A percentile compares a stretch with the other conserved stretches of the same genome.
Conservation (phyloP, 345 rosid genomes). For the Eucalyptus sp. region DNA sequence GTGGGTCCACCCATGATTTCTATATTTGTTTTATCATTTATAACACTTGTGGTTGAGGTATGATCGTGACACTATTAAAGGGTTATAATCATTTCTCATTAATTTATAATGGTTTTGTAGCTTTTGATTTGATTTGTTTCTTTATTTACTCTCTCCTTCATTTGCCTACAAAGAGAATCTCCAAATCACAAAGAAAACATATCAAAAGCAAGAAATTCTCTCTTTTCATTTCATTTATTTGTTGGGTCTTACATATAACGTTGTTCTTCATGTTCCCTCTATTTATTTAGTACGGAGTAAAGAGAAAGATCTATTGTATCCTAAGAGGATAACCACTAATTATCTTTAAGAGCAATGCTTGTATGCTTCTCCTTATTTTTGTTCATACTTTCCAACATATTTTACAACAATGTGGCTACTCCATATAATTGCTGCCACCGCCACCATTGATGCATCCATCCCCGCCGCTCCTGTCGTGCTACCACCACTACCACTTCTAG, state of each 20-base stretch:
- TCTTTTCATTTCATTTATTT: too few species aligned
- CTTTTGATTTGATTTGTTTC: too few species aligned
- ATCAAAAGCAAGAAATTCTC: too few species aligned
- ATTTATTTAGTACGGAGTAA: neutral
- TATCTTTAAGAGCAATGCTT: neutral
- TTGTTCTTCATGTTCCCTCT: neutral
- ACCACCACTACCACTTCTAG: neutral
- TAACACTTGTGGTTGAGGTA: neutral
- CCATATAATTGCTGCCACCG: too few species aligned
- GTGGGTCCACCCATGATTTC: neutral
- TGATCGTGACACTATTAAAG: fast-evolving
- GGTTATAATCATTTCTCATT: neutral
- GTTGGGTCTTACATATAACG: neutral
- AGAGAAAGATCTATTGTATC: too few species aligned
- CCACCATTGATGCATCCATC: too few species aligned
- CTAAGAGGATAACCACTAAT: neutral
- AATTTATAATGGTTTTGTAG: neutral
- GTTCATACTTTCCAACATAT: neutral
- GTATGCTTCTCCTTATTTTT: neutral
- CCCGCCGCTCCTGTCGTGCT: too few species aligned
- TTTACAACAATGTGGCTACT: neutral
- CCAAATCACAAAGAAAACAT: neutral
- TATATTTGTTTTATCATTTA: neutral
- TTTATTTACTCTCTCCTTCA: neutral
- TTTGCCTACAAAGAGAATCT: neutral